A percentile compares a stretch with the other conserved stretches of the same genome.
Conservation (phyloP, 2,329 filamentous ascomycete genomes). For the Aspergillus clavatus region DNA sequence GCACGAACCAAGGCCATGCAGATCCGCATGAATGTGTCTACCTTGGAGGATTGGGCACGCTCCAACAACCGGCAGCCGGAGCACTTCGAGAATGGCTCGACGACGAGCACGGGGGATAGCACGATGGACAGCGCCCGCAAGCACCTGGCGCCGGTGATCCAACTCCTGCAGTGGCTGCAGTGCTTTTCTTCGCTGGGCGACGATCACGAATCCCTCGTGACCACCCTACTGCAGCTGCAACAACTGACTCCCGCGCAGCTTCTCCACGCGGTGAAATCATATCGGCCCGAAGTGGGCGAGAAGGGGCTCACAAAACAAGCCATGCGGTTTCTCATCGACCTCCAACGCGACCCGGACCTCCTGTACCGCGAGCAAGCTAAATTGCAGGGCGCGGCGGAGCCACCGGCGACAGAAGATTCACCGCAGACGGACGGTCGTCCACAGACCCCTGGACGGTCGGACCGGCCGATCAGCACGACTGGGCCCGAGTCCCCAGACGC, state of each 20-base stretch:
- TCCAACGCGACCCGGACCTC: slow-evolving; percentile 69
- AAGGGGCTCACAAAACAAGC: slow-evolving; percentile 85
- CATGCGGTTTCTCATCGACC: slow-evolving; percentile 74
- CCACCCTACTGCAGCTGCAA: slow-evolving; percentile 83
- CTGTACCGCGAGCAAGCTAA: slow-evolving; percentile 40
- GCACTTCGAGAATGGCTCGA: slow-evolving; percentile 90
- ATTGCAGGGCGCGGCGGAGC: slow-evolving; percentile 25
- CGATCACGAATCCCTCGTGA: slow-evolving; percentile 81
- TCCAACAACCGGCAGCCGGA: slow-evolving; percentile 90
- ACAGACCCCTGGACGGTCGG: slow-evolving; percentile 25
- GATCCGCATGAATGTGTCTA: slow-evolving; percentile 97
- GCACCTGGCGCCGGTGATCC: slow-evolving; percentile 85
- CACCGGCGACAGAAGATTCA: slow-evolving; percentile 13
- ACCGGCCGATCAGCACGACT: slow-evolving; percentile 7
- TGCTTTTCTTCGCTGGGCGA: slow-evolving; percentile 93
- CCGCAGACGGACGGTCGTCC: slow-evolving; percentile 21
- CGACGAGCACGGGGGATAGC: slow-evolving; percentile 75
- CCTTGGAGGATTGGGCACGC: slow-evolving; percentile 91
- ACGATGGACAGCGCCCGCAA: slow-evolving; percentile 78
- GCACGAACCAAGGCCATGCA: slow-evolving; percentile 98
- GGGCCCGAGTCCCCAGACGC: slow-evolving; percentile 19
- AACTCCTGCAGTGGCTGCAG: slow-evolving; percentile 94
- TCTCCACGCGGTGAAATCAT: slow-evolving; percentile 86
- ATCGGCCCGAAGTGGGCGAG: slow-evolving; percentile 90
- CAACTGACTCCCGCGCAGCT: slow-evolving; percentile 81